A percentile compares a stretch with the other conserved stretches of the same genome.
phyloP scores from a whole-genome alignment of 352 stramenopile species.

The Phytophthora tubulina region DNA sequence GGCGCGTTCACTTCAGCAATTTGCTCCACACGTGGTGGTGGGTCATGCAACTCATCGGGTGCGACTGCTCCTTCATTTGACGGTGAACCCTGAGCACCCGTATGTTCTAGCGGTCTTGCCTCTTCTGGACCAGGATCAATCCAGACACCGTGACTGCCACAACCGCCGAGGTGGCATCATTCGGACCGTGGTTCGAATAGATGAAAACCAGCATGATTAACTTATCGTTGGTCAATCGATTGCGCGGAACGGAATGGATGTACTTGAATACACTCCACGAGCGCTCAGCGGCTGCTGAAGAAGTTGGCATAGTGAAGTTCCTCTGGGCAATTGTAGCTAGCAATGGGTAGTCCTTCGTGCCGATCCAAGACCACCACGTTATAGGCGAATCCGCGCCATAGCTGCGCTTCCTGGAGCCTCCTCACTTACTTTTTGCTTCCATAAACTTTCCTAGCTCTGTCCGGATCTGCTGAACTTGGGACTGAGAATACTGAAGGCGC shows the following conservation, averaged over 20 bases:
- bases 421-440: conserved; percentile 2
- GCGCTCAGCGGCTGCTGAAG: conserved; percentile 3
- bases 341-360: conserved; percentile 3
- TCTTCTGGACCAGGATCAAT: background rate
- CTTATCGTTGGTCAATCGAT: conserved; percentile 5
- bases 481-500: conserved; percentile 1
- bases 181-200: conserved; percentile 6
- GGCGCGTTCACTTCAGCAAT: background rate
- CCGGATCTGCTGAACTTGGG: conserved; percentile 7
- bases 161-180: background rate
- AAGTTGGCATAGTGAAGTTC: conserved; percentile 3
- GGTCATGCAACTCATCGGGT: background rate
- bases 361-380: conserved; percentile 12
- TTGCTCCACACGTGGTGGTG: background rate
- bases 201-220: conserved; percentile 6
- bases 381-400: background rate
- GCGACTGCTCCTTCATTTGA: background rate
- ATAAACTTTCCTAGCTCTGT: conserved; percentile 11
- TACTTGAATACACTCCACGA: conserved; percentile 26
- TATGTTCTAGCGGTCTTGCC: background rate
- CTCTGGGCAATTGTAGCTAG: conserved; percentile 5
- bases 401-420: background rate
- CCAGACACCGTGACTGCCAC: background rate
- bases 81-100: background rate
- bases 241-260: conserved; percentile 1